Base-by-base conservation (phyloP, 768 basidiomycete genomes). In the Rhizopogon rudus region DNA sequence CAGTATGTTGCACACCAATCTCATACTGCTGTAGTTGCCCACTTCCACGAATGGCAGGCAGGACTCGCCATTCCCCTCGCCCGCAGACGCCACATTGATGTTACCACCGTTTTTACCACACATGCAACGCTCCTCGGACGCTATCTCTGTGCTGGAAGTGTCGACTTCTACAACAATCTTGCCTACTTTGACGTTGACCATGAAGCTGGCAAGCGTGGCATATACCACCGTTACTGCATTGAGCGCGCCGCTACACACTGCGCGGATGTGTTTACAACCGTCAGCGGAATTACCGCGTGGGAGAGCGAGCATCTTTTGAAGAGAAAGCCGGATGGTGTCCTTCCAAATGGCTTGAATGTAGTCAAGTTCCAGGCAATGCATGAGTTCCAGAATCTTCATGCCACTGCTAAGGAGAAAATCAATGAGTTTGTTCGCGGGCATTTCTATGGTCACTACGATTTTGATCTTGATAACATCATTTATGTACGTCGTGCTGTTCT, bases 21-120 rank as follows among this genome's bases (percentile, higher is more conserved):
- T 33, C 76, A 80, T 52, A 91, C 85, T 5, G 93, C 95, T 16
- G 91, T 98, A 63, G 81, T 98, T 55, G 95, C 94, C 61, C 97
- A 99, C 73, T 97, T 99, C 77, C 97, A 99, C 71, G 97, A 99
- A 73, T 99, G 97, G 97, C 97, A 98, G 69, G 96, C 94, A 8
- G 95, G 96, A 44, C 84, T 97, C 44, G 93, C 95, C 25, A 97
- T 98, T 54, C 88, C 93, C 7, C 81, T 98, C 13, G 96, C 93
- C 72, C 81, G 97, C 60, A 98, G 97, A 74, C 82, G 97, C 51
- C 95, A 97, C 68, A 88, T 99, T 67, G 97, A 99, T 73, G 88
- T 99, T 60, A 98, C 96, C 43, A 98, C 97, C 68, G 89, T 98
- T 63, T 98, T 98, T 74, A 98, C 96, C 17, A 98, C 96, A 33